Base-by-base conservation (phyloP, 192 early-diverging fungal species). In the Coemansia sp. region DNA sequence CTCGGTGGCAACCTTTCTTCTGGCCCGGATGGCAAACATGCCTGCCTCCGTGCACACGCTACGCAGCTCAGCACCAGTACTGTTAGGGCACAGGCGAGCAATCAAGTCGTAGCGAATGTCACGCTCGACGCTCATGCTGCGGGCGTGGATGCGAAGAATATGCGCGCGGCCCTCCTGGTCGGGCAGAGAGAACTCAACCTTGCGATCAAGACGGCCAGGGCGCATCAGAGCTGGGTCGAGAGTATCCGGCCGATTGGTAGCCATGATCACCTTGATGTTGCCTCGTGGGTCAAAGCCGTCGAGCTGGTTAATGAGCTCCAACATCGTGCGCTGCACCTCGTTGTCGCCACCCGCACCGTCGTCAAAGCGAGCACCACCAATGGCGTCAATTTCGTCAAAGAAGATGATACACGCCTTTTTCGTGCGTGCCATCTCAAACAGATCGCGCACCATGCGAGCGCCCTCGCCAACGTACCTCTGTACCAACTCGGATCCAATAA, bases 341-440 rank as follows among this genome's bases (percentile, higher is more conserved):
- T 99, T 98, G 84, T 99, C 98, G 49, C 96, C 97, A 73, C 98
- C 98, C 52, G 96, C 91, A 47, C 98, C 98, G 80, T 99, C 98
- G 76, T 98, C 96, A 69, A 94, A 94, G 72, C 98, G 93, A 17
- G 98, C 95, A 65, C 96, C 93, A 72, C 98, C 98, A 76, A 99
- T 97, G 40, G 98, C 98, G 74, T 99, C 98, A 21, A 99, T 89
- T 85, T 99, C 98, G 75, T 99, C 98, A 87, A 99, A 98, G 79
- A 99, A 99, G 72, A 99, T 98, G 71, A 99, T 99, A 78, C 98
- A 99, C 2, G 98, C 98, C 76, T 99, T 99, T 86, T 98, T 98
- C 50, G 97, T 94, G 66, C 97, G 91, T 52, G 98, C 98, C 98
- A 99, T 99, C 82, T 99, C 96, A 78, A 99, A 99, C 67, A 99